Percentiles rank a stretch among this genome's conserved stretches.
These are phyloP conservation scores for Loxodes magnus DNA, from an alignment of 73 alveolate species.

Conservation along the genomic window DNA sequence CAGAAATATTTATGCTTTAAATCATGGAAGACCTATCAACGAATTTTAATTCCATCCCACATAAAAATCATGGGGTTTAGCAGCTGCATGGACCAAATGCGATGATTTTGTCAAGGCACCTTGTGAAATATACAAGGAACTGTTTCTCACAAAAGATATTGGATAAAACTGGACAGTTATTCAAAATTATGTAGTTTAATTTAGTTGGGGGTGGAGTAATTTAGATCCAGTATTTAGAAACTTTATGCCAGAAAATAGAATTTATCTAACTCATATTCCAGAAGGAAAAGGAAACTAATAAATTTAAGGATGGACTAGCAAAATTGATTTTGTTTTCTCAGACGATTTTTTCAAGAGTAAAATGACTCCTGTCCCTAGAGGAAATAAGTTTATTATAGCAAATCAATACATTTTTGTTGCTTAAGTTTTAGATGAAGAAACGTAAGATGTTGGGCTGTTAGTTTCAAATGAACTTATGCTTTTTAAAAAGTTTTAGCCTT, in stretches of 20 bases:
- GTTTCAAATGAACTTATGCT: slow-evolving; percentile 23
- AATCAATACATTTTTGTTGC: slow-evolving; percentile 70
- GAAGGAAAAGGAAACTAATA: slow-evolving; percentile 26
- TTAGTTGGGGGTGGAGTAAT: slow-evolving; percentile 58
- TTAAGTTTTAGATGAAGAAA: slow-evolving; percentile 31
- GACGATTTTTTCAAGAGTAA: slow-evolving; percentile 67
- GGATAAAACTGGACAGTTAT: slow-evolving; percentile 67
- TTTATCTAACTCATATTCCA: slow-evolving; percentile 33
- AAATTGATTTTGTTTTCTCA: slow-evolving; percentile 39
- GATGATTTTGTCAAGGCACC: slow-evolving; percentile 38
- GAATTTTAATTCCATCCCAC: slow-evolving; percentile 84
- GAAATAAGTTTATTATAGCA: slow-evolving; percentile 65
- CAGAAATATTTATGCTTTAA: slow-evolving; percentile 43
- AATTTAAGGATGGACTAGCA: slow-evolving; percentile 19
- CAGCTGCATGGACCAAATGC: slow-evolving; percentile 67
- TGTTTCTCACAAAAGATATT: slow-evolving; percentile 65
- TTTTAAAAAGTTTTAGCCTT: slow-evolving; percentile 43
- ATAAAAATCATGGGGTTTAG: slow-evolving; percentile 63
- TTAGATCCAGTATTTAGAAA: slow-evolving; percentile 10
- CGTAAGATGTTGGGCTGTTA: slow-evolving; percentile 46
- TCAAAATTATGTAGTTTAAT: slow-evolving; percentile 58
- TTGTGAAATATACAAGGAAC: slow-evolving; percentile 55
- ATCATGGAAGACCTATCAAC: slow-evolving; percentile 57
- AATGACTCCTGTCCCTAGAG: slow-evolving; percentile 49
- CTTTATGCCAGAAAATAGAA: slow-evolving; percentile 20